Conservation (phyloP, 2,329 filamentous ascomycete species). For the Alternaria brassicicola region DNA sequence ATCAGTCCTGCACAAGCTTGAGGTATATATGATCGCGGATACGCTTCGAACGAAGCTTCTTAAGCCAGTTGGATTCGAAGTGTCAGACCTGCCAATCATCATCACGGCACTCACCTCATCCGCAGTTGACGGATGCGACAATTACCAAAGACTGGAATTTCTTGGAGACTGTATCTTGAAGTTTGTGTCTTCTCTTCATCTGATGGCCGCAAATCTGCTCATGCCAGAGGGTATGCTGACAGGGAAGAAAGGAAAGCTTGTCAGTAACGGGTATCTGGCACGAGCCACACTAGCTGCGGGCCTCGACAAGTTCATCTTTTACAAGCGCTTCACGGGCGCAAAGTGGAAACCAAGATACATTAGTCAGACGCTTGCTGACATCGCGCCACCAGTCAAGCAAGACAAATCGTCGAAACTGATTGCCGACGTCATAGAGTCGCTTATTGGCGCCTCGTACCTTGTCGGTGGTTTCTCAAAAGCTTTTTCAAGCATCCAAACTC, state of each 20-base stretch:
- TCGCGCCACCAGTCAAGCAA: slow-evolving; percentile 34
- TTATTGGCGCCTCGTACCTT: slow-evolving; percentile 77
- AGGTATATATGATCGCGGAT: slow-evolving; percentile 67
- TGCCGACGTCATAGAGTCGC: slow-evolving; percentile 84
- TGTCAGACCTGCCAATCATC: slow-evolving; percentile 59
- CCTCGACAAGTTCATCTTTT: slow-evolving; percentile 75
- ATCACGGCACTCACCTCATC: slow-evolving; percentile 73
- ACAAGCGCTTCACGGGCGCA: slow-evolving; percentile 67
- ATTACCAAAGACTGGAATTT: slow-evolving; percentile 88
- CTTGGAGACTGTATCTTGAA: slow-evolving; percentile 87
- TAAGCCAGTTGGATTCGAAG: slow-evolving; percentile 57
- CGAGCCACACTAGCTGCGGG: slow-evolving; percentile 66
- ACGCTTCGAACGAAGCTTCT: slow-evolving; percentile 64
- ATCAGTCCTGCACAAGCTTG: slow-evolving; percentile 72
- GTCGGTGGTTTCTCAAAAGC: slow-evolving; percentile 71
- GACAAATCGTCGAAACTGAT: slow-evolving; percentile 75
- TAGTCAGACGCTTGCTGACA: slow-evolving; percentile 47
- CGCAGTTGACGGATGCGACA: slow-evolving; percentile 61
- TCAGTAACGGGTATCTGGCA: slow-evolving; percentile 77
- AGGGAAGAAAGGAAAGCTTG: slow-evolving; percentile 68
- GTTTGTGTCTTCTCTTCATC: slow-evolving; percentile 69
- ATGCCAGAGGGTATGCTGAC: slow-evolving; percentile 82
- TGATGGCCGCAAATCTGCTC: slow-evolving; percentile 63
- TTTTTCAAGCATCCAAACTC: slow-evolving; percentile 63
- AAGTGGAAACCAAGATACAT: slow-evolving; percentile 76